Conservation (phyloP, 257 asterid genomes). For the Catharanthus roseus region DNA sequence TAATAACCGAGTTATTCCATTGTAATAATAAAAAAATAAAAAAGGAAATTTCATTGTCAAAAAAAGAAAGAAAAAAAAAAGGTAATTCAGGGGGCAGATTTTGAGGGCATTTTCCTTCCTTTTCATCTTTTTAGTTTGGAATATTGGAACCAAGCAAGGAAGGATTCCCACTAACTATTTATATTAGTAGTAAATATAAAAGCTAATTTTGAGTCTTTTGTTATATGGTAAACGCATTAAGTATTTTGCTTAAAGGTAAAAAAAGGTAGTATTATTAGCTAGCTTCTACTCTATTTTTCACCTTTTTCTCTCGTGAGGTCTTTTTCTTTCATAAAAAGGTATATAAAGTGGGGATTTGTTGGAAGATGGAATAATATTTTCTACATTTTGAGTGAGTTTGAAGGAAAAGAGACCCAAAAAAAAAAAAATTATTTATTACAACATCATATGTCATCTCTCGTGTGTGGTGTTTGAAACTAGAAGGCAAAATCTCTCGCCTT, state of each 20-base stretch:
- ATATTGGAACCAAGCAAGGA: neutral
- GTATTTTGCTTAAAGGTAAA: neutral
- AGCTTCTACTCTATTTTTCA: neutral
- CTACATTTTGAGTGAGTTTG: neutral
- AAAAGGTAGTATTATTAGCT: neutral
- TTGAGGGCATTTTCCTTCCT: too few relatives aligned
- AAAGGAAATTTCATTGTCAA: too few relatives aligned
- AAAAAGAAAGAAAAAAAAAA: too few relatives aligned
- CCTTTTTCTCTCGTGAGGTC: conserved; percentile 4
- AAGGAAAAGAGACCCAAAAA: neutral
- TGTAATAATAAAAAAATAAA: too few relatives aligned
- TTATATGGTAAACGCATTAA: neutral
- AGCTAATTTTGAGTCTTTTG: neutral
- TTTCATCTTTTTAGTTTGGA: neutral
- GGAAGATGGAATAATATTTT: neutral
- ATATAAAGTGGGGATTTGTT: neutral
- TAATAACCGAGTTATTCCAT: too few relatives aligned
- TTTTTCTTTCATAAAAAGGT: neutral
- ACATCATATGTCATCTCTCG: too few relatives aligned
- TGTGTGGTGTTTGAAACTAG: too few relatives aligned
- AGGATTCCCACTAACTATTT: neutral
- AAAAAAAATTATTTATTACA: too few relatives aligned
- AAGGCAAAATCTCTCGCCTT: too few relatives aligned
- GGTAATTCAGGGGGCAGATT: too few relatives aligned
- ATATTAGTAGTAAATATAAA: neutral